Base-by-base conservation (phyloP, 208 protist genomes). In the Plasmodiophora brassicae region DNA sequence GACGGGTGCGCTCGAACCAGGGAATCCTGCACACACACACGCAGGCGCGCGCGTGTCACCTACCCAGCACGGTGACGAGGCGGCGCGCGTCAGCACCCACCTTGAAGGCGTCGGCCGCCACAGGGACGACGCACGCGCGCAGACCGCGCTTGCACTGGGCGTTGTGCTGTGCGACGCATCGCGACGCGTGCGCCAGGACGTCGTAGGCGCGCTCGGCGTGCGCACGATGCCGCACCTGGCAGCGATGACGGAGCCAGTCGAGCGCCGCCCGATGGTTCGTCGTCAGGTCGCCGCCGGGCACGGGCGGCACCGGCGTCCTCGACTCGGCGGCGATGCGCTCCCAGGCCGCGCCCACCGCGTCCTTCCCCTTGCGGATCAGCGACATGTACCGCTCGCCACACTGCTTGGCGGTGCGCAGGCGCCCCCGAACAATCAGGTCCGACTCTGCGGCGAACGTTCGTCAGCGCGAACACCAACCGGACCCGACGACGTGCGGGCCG, bases 101-200 rank as follows among this genome's bases (percentile, higher is more conserved):
- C 65, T 78, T 78, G 65, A 78, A 78, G 41, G 65, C 65, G 32
- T 78, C 65, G 20, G n/a, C 65, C 65, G 65, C 32, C 10, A 78
- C 5, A 32, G 32, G 10, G n/a, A 8, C n/a, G 5, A 78, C 32
- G 5, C 32, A 38, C 65, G 65, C 20, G 10, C 65, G 5, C n/a
- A 78, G 41, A 5, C 32, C 65, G 10, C 20, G 20, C n/a, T 78
- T 78, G 41, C 65, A 78, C 41, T 38, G n/a, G 14, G 41, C 20
- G 41, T 78, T 5, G n/a, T 78, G 5, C n/a, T 78, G 65, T 8
- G n/a, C 41, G n/a, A 78, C 41, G 65, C 65, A 14, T 78, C 65
- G 5, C 10, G 41, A n/a, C 5, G 65, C 65, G n/a, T 32, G 10
- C 10, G 65, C 32, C 10, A 78, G 10, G n/a, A 32, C n/a, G 32